Percentiles rank a stretch among this genome's conserved stretches.
Conservation (phyloP, 345 rosid genomes). For the Lepidium sativum region DNA sequence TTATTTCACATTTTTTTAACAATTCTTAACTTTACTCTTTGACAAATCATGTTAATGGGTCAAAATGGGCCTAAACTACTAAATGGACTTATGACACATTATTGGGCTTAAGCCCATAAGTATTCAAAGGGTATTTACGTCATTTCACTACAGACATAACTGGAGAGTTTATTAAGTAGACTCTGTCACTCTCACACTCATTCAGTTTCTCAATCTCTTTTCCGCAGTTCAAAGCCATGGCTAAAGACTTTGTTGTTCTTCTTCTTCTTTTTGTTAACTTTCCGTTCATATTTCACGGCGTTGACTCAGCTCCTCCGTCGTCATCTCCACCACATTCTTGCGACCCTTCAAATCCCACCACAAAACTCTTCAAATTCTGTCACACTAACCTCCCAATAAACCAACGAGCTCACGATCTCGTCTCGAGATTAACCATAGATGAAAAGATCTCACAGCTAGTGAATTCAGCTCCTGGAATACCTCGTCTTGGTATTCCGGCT, state of each 20-base stretch:
- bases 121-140: not conserved
- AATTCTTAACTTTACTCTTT: not conserved
- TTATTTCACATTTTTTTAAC: not conserved
- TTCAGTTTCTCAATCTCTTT: not conserved
- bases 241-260: not conserved
- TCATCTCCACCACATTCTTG: constrained; percentile 47
- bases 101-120: not conserved
- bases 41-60: not conserved
- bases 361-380: constrained; percentile 48
- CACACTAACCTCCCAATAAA: constrained; percentile 41
- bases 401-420: constrained; percentile 59
- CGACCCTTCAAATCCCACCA: constrained; percentile 38
- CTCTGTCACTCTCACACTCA: constrained; percentile 1
- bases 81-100: not conserved
- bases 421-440: constrained; percentile 57
- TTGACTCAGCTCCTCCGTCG: not conserved
- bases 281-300: not conserved
- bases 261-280: not conserved
- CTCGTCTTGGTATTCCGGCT: constrained; percentile 64
- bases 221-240: constrained; percentile 21
- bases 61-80: not conserved
- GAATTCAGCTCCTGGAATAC: constrained; percentile 58
- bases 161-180: not conserved
- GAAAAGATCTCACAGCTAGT: constrained; percentile 82
- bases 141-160: not conserved